Base-by-base conservation (phyloP, 2,329 filamentous ascomycete genomes). In the Myriosclerotinia curreyana region DNA sequence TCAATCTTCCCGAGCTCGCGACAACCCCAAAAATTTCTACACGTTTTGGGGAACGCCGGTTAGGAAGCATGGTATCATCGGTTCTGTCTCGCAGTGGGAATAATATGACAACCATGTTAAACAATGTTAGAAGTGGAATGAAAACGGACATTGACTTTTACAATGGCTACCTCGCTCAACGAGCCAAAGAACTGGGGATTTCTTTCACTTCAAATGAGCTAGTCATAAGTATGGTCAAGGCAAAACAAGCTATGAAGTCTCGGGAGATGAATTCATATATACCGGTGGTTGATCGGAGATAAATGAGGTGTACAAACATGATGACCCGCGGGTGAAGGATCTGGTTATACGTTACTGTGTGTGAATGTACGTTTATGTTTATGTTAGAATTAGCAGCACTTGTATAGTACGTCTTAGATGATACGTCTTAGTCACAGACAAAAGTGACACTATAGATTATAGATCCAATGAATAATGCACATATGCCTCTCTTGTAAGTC, bases 141-240 rank as follows among this genome's bases (percentile, higher is more conserved):
- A 77, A 80, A 65, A 92, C 91, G 0, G 92, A 96, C 71, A 84
- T 97, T 49, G 85, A 93, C 53, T 96, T 88, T 72, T 83, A 94
- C 69, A 97, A 96, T 74, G 94, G 93, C 0, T 99, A 94, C 77
- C 89, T 99, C 66, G 81, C 96, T 40, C 82, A 80, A 59, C 83
- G 88, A 49, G 95, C 90, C 0, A 82, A 84, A 70, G 84, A 90
- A 73, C 71, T 93, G 66, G 90, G 91, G 1, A 79, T 96, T n/a
- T 79, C 84, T 59, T 87, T 87, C 71, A 84, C 86, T 14, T 80
- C 88, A 66, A 95, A 96, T 73, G 86, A 87, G 70, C 83, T 90
- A 80, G 79, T 96, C 50, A 79, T 89, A 75, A 80, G 87, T 61
- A 77, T 92, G 77, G 86, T 97, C 56, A 86, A 89, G 72, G 90